Evolutionary conservation across 352 stramenopile species (phyloP), one percentile per base, ranked within the genome.

Genomic region (Phytophthora cryptogea): DNA sequence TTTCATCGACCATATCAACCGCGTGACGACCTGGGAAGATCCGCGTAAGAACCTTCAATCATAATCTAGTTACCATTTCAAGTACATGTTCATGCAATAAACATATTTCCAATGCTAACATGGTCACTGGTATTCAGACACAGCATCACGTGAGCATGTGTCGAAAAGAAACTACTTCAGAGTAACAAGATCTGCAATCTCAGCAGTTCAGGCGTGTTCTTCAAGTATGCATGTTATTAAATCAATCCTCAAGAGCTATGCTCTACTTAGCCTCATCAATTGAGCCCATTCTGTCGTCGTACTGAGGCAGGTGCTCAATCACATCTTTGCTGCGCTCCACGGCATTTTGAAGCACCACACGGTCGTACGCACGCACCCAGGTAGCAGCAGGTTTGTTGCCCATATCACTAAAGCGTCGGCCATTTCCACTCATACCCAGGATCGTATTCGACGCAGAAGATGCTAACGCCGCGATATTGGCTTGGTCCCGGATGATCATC

Each of bases 1-100:
- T 58, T 93, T 76, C 56, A 76, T 93, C 48, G 84, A 90, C 51
- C 84, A 93, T 63, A 79, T 88, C 61, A 88, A 86, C 50, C 75
- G 80, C 20, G 53, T 79, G 45, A 93, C 82, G 3, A 93, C 84
- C 11, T 91, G 84, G 84, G 71, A 67, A 1, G 81, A 91, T 42
- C 81, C 81, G 1, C 71, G 81, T 16, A 40, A 65, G 31, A 62
- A 16, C 10, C 36, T 17, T 47, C 9, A 58, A 59, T 13, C 47
- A 17, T 70, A 70, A 11, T 14, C 27, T 35, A 37, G 4, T 23
- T 26, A 26, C 14, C n/a, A n/a, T n/a, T n/a, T n/a, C n/a, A n/a
- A n/a, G n/a, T 26, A 37, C 35, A 41, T 14, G 13, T 41, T 20
- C 14, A 41, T 13, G 33, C n/a, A 39, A 14, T 23, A 1, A 23